Conservation (phyloP, 2,329 filamentous ascomycete genomes). For the Sclerotiophoma versabilis region DNA sequence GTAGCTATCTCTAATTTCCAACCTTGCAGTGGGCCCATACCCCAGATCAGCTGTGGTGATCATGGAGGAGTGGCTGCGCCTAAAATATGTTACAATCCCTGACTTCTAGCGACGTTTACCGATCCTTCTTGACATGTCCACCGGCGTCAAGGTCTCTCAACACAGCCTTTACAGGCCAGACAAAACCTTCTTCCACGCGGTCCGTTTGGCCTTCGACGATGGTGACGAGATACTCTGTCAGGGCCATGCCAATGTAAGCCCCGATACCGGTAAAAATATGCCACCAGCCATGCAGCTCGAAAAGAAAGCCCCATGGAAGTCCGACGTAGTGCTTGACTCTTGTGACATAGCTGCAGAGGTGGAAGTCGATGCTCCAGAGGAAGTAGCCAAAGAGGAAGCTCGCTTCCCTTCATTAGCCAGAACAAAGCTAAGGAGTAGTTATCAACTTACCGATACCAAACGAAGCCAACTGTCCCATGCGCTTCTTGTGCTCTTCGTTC, state of each 20-base stretch:
- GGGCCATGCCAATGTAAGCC: conserved; percentile 53
- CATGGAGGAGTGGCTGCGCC: conserved; percentile 1
- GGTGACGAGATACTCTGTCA: conserved; percentile 48
- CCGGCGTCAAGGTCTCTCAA: conserved; percentile 37
- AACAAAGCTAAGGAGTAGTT: background rate
- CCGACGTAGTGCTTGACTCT: conserved; percentile 56
- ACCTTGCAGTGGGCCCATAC: background rate
- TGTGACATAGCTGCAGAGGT: conserved; percentile 60
- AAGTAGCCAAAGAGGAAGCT: conserved; percentile 59
- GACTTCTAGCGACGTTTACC: background rate
- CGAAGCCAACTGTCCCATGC: conserved; percentile 35
- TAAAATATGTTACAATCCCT: too few species aligned
- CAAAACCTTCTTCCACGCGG: conserved; percentile 43
- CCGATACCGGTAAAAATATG: conserved; percentile 66
- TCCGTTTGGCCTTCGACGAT: conserved; percentile 37
- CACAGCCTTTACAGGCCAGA: conserved; percentile 45
- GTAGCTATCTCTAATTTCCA: too few species aligned
- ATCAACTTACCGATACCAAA: conserved; percentile 38
- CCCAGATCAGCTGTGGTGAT: background rate
- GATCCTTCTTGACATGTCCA: conserved; percentile 11
- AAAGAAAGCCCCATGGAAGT: conserved; percentile 61
- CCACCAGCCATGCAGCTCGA: conserved; percentile 71
- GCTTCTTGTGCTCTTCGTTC: conserved; percentile 29
- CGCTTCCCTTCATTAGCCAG: conserved; percentile 27
- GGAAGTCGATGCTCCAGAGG: conserved; percentile 66